phyloP scores from a whole-genome alignment of 1,139 yeast genomes.

The Blastobotrys niveus region DNA sequence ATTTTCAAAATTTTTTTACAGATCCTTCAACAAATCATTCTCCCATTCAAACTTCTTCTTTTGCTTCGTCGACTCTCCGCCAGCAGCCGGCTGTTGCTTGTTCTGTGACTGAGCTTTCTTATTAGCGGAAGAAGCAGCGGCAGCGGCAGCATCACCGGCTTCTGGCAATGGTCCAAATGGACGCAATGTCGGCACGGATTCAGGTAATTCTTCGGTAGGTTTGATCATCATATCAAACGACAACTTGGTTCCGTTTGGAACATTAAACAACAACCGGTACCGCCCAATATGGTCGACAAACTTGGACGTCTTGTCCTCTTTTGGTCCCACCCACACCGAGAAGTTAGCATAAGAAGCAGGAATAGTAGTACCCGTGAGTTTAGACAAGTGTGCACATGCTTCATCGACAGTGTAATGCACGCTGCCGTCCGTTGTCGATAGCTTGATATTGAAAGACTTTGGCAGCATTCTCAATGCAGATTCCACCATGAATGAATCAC shows the following conservation, averaged over 20 bases:
- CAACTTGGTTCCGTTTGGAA: constrained; percentile 4
- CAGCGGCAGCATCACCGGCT: background rate
- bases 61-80: no score
- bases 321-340: constrained; percentile 5
- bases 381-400: constrained; percentile 20
- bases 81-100: no score
- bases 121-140: constrained; percentile 1
- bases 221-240: constrained; percentile 4
- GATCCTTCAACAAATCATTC: constrained; percentile 19
- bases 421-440: constrained; percentile 14
- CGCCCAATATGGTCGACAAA: constrained; percentile 14
- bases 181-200: constrained; percentile 9
- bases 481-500: constrained; percentile 18
- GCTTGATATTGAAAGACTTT: constrained; percentile 18
- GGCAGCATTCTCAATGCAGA: constrained; percentile 25
- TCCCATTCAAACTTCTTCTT: constrained; percentile 29
- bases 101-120: constrained; percentile 12
- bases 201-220: constrained; percentile 6
- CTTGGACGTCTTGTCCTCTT: constrained; percentile 6
- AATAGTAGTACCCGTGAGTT: constrained; percentile 20
- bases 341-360: constrained; percentile 14
- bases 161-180: constrained; percentile 13
- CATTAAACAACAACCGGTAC: constrained; percentile 11
- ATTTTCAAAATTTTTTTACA: constrained; percentile 3
- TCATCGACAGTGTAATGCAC: constrained; percentile 15